Evolutionary conservation across 768 basidiomycete species (phyloP), one percentile per base, ranked within the genome.

Genomic region (Roridomyces roridus): DNA sequence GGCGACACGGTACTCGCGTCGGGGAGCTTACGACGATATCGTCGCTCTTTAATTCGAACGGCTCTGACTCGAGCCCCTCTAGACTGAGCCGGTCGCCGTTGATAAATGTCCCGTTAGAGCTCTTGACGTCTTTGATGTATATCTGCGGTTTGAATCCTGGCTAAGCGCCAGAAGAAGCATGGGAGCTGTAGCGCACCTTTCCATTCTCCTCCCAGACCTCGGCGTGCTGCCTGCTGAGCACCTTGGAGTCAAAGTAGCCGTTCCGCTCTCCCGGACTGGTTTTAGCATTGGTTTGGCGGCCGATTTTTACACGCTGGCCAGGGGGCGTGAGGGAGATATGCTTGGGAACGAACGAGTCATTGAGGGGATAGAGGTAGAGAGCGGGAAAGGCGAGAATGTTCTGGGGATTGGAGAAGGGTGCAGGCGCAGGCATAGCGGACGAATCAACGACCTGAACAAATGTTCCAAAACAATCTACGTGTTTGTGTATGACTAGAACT

Each of bases 51-150:
- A 99, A 86, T 74, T 97, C 94, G 62, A 86, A 95, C 0, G 95
- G 93, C 20, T 96, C 92, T 0, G 91, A 93, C 75, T 98, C 96
- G 56, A 91, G 80, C 31, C 92, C 89, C 70, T 99, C 96, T 4
- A 82, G 81, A 60, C 90, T 93, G 44, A 98, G 86, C 36, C 97
- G 83, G 63, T 98, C 94, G 53, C 93, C 89, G 65, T 99, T 98
- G 71, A 99, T 95, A 70, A 98, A 99, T 6, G 97, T 99, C 1
- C 97, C 97, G 62, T 99, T 99, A 1, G 93, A 95, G 62, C 91
- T 94, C 78, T 96, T 96, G 69, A 98, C 94, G 72, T 98, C 97
- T 74, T 94, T 96, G 80, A 99, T 98, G 79, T 77, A 96, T 73
- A 98, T 95, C 94, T 98, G 42, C 42, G 53, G 26, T 7, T 44